Evolutionary conservation across 2,329 filamentous ascomycete genomes (phyloP).

Genomic region (Septoria linicola): DNA sequence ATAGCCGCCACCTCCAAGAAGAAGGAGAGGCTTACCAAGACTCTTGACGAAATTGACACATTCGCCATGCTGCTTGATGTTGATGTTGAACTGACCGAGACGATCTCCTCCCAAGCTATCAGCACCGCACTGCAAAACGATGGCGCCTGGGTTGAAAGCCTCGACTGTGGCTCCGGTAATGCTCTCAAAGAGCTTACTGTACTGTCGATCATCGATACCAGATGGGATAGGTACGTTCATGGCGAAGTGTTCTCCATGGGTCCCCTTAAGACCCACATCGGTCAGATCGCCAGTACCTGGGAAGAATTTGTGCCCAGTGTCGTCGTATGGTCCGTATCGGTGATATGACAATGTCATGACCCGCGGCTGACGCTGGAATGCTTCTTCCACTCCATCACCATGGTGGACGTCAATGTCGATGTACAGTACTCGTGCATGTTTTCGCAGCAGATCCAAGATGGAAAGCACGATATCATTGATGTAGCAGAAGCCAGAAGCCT

Average conservation of each 20-base stretch:
- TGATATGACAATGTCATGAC: slow-evolving; percentile 95
- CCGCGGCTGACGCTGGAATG: slow-evolving; percentile 83
- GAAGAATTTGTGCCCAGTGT: slow-evolving; percentile 54
- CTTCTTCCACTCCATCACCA: slow-evolving; percentile 86
- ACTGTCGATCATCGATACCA: slow-evolving; percentile 71
- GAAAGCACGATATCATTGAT: slow-evolving; percentile 97
- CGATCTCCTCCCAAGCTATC: slow-evolving; percentile 92
- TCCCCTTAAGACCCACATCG: slow-evolving; percentile 69
- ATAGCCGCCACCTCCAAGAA: slow-evolving; percentile 94
- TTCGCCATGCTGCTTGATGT: slow-evolving; percentile 88
- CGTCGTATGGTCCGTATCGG: slow-evolving; percentile 82
- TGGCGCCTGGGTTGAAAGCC: slow-evolving; percentile 82
- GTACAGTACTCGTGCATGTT: slow-evolving; percentile 83
- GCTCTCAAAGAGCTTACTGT: slow-evolving; percentile 77
- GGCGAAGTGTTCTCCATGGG: slow-evolving; percentile 69
- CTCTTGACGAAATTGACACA: slow-evolving; percentile 88
- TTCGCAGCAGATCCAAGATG: slow-evolving; percentile 80
- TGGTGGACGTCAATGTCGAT: slow-evolving; percentile 94
- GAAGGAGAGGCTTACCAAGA: slow-evolving; percentile 74
- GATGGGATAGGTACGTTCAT: slow-evolving; percentile 69
- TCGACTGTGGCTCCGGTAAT: slow-evolving; percentile 77
- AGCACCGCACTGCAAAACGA: slow-evolving; percentile 92
- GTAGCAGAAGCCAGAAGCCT: slow-evolving; percentile 96
- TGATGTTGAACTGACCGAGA: slow-evolving; percentile 92
- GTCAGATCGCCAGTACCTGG: slow-evolving; percentile 66